These are phyloP conservation scores for Plantago ovata DNA, from an alignment of 257 asterid genomes.

Conservation along the genomic window DNA sequence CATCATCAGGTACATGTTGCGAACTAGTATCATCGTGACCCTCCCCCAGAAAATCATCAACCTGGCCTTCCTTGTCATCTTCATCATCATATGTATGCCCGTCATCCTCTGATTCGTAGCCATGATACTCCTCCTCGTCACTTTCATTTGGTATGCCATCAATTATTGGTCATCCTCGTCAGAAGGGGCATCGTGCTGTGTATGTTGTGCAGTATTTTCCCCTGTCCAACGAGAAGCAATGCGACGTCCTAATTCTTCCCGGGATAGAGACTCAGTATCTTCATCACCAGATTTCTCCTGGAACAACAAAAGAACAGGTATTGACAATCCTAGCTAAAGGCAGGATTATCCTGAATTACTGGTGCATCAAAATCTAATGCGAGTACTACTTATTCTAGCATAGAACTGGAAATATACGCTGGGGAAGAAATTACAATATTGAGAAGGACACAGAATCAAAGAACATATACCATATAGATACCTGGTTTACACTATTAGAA, in stretches of 20 bases:
- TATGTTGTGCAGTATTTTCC: constrained; percentile 49
- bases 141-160: constrained; percentile 43
- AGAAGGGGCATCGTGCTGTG: constrained; percentile 37
- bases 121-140: constrained; percentile 53
- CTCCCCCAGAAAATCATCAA: constrained; percentile 50
- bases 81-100: constrained; percentile 54
- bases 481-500: constrained; percentile 46
- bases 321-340: constrained; percentile 10
- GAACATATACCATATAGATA: constrained; percentile 23
- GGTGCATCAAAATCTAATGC: background rate
- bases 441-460: constrained; percentile 1
- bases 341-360: constrained; percentile 11
- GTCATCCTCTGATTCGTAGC: constrained; percentile 70
- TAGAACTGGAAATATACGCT: constrained; percentile 1
- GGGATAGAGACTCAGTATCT: constrained; percentile 63
- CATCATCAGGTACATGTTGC: constrained; percentile 51
- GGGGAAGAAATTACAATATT: constrained; percentile 7
- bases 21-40: constrained; percentile 67
- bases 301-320: constrained; percentile 21
- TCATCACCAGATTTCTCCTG: constrained; percentile 54
- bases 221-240: constrained; percentile 97
- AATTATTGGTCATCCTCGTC: constrained; percentile 39
- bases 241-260: constrained; percentile 89
- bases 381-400: background rate
- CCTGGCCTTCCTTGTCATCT: constrained; percentile 46